These are phyloP conservation scores for Xylariomycetidae sp. DNA, from an alignment of 2,329 filamentous ascomycete species.

Conservation along the genomic window DNA sequence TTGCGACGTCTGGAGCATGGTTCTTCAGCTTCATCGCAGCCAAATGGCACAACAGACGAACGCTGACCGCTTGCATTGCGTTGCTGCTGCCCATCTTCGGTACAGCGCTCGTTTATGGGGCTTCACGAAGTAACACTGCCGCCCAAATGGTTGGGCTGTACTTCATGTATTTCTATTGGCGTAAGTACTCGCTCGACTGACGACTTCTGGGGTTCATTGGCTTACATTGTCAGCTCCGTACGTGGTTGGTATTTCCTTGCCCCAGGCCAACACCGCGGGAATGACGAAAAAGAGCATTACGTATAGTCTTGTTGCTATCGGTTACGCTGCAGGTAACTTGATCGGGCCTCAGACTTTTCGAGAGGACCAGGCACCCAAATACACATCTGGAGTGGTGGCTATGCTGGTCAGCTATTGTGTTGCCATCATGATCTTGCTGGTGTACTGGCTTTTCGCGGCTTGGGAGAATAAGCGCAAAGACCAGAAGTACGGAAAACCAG, in stretches of 20 bases:
- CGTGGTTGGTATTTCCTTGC: conserved; percentile 19
- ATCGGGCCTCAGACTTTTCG: conserved; percentile 37
- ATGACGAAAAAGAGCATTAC: conserved; percentile 34
- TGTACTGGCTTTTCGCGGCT: conserved; percentile 25
- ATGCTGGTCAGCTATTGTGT: conserved; percentile 30
- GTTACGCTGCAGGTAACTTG: conserved; percentile 33
- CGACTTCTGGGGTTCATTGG: no score
- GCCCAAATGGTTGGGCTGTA: conserved; percentile 35
- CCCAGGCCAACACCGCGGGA: conserved; percentile 22
- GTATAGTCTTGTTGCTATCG: conserved; percentile 32
- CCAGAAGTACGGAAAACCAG: conserved; percentile 19
- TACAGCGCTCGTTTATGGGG: conserved; percentile 15
- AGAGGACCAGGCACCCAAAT: conserved; percentile 31
- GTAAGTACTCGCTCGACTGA: conserved; percentile 15
- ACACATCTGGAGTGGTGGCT: conserved; percentile 29
- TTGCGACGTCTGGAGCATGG: conserved; percentile 17
- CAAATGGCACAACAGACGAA: conserved; percentile 16
- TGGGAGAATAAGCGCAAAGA: conserved; percentile 20
- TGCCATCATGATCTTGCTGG: conserved; percentile 24
- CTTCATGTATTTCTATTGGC: conserved; percentile 34
- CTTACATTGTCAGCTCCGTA: conserved; percentile 16
- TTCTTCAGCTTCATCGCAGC: conserved; percentile 16
- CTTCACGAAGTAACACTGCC: conserved; percentile 24
- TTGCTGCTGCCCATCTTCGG: conserved; percentile 17
- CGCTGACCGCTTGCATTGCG: conserved; percentile 13